Percentiles rank a stretch among this genome's conserved stretches.
These are phyloP conservation scores for Rhodomyrtus tomentosa DNA, from an alignment of 345 rosid genomes.

Conservation along the genomic window DNA sequence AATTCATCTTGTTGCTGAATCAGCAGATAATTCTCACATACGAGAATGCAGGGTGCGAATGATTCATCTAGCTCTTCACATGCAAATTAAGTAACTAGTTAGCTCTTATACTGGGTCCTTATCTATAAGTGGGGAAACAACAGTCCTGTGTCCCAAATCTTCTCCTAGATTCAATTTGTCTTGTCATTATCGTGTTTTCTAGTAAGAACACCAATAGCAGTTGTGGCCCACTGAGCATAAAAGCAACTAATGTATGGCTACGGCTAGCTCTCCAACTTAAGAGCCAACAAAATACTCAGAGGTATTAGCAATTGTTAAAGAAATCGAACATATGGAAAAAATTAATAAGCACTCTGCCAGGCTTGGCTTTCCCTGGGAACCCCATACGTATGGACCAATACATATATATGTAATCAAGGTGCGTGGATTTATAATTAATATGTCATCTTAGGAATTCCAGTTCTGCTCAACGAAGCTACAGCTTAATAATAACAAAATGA, in stretches of 20 bases:
- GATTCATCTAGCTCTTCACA: neutral
- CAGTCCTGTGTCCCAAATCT: neutral
- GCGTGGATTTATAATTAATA: neutral
- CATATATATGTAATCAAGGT: neutral
- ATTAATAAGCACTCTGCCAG: neutral
- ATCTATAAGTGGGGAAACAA: neutral
- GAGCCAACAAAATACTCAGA: neutral
- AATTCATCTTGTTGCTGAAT: neutral
- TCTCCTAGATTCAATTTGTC: neutral
- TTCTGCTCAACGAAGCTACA: neutral
- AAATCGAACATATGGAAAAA: neutral
- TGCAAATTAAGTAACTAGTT: neutral
- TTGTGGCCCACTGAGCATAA: neutral
- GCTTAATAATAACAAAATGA: neutral
- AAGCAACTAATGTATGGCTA: neutral
- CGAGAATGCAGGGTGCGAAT: neutral
- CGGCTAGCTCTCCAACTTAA: neutral
- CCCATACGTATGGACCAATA: neutral
- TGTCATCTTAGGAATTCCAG: neutral
- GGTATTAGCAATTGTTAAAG: neutral
- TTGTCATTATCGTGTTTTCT: neutral
- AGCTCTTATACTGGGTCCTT: neutral
- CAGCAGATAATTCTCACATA: neutral
- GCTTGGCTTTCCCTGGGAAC: neutral
- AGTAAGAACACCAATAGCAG: neutral